Base-by-base conservation (phyloP, 2,329 filamentous ascomycete genomes). In the Sclerotiophoma versabilis region DNA sequence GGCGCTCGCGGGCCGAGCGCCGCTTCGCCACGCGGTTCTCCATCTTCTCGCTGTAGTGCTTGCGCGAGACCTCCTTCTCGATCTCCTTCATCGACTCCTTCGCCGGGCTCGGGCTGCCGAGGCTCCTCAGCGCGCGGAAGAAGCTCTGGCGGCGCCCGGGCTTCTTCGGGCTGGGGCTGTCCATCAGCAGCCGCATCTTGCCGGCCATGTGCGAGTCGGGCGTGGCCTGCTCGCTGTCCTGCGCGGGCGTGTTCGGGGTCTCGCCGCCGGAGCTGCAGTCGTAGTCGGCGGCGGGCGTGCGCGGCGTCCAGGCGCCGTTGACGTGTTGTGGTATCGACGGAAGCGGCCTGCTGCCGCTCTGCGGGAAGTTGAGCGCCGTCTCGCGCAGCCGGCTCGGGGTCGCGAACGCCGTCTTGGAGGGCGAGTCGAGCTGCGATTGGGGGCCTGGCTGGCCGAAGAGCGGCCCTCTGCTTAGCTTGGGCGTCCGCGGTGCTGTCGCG, bases 241-340 rank as follows among this genome's bases (percentile, higher is more conserved):
- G 66, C n/a, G 61, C 66, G 0, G 78, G 78, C 4, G 78, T 79
- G 55, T 76, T 76, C 0, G 80, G 79, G 36, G 80, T 82, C 63
- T 81, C 80, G 17, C 78, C 80, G 44, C 79, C 79, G 11, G 77
- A 80, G 52, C 79, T 80, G 50, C 77, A 78, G 54, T 79, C 76
- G 54, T 69, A 59, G 22, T 76, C 77, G 52, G 60, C 73, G 25
- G 62, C 52, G 12, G 72, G 72, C 12, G 71, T 75, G 33, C 72
- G 69, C 39, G 68, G 68, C 17, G 64, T 63, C 71, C 70, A 74
- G 2, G 71, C 59, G 54, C 74, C 75, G 43, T 74, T 75, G 38
- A 69, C 64, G 2, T 73, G 58, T 6, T 63, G 65, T n/a, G 64
- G 63, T 6, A 70, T 58, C 10, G 72, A 66, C 19, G 78, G 77